These are phyloP conservation scores for Alisma plantagoaquatica DNA, from an alignment of 106 monocot genomes.

Conservation along the genomic window DNA sequence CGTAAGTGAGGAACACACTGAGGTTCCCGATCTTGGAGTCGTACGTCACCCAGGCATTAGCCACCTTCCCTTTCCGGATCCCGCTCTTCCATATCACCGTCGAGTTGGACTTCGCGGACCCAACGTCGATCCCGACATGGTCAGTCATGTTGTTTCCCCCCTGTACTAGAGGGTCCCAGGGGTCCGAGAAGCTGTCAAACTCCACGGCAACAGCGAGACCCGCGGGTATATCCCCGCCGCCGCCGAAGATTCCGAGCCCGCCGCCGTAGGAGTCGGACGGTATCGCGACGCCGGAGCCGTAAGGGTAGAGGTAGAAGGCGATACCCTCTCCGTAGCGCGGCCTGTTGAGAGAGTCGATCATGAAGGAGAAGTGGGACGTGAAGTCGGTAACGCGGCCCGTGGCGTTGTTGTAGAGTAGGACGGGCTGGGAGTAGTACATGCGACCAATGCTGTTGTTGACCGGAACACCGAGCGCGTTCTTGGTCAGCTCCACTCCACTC, in stretches of 20 bases:
- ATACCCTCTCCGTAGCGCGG: constrained; percentile 44
- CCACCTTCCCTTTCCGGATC: constrained; percentile 17
- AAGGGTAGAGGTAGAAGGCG: constrained; percentile 61
- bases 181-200: constrained; percentile 39
- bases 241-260: constrained; percentile 35
- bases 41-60: constrained; percentile 44
- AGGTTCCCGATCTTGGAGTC: constrained; percentile 22
- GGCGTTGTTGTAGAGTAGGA: neutral
- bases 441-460: constrained; percentile 11
- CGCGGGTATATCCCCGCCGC: neutral
- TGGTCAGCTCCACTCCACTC: too few species aligned
- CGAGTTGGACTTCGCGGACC: constrained; percentile 21
- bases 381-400: constrained; percentile 3
- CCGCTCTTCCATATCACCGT: constrained; percentile 20
- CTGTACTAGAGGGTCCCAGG: constrained; percentile 28
- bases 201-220: constrained; percentile 38
- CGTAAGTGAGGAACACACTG: constrained; percentile 35
- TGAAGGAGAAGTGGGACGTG: constrained; percentile 52
- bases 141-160: neutral
- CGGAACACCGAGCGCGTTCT: neutral
- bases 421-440: constrained; percentile 7
- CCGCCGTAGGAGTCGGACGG: constrained; percentile 32
- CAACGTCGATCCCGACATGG: constrained; percentile 62
- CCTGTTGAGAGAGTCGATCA: constrained; percentile 23
- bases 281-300: constrained; percentile 11